phyloP scores from a whole-genome alignment of 2,329 filamentous ascomycete genomes.

The Zymoseptoria ardabiliae region DNA sequence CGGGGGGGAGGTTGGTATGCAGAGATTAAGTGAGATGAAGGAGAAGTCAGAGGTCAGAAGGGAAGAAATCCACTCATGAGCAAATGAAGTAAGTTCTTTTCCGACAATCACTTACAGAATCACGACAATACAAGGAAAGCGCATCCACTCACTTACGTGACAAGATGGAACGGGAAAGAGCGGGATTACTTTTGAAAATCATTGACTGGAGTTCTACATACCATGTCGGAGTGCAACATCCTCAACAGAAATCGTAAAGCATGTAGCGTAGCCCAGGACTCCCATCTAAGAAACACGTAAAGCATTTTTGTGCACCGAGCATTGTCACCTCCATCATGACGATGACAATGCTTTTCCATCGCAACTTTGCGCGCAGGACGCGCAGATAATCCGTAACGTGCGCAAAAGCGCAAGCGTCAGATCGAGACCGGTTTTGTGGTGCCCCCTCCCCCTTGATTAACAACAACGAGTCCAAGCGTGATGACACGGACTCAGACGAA shows the following conservation, averaged over 20 bases:
- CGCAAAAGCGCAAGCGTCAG: constrained; percentile 14
- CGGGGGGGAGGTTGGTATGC: too few species aligned
- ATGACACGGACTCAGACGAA: constrained; percentile 18
- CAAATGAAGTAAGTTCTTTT: neutral
- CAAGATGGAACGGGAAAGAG: neutral
- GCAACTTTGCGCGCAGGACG: constrained; percentile 17
- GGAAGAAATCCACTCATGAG: neutral
- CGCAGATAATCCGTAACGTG: constrained; percentile 12
- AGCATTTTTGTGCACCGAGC: constrained; percentile 23
- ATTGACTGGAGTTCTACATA: constrained; percentile 25
- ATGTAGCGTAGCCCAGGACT: constrained; percentile 19
- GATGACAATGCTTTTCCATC: constrained; percentile 21
- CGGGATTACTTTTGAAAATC: constrained; percentile 9
- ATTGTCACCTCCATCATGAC: constrained; percentile 18
- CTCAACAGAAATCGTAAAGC: constrained; percentile 26
- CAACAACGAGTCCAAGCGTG: neutral
- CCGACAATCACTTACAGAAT: neutral
- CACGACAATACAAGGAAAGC: neutral
- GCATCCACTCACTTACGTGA: neutral
- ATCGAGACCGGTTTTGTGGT: constrained; percentile 7
- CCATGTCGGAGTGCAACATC: constrained; percentile 26
- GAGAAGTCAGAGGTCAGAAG: neutral
- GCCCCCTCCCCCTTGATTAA: neutral
- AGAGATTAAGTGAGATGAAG: too few species aligned
- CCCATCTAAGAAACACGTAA: constrained; percentile 24